Evolutionary conservation across 768 basidiomycete genomes (phyloP).

Genomic region (Lepiota venenata): DNA sequence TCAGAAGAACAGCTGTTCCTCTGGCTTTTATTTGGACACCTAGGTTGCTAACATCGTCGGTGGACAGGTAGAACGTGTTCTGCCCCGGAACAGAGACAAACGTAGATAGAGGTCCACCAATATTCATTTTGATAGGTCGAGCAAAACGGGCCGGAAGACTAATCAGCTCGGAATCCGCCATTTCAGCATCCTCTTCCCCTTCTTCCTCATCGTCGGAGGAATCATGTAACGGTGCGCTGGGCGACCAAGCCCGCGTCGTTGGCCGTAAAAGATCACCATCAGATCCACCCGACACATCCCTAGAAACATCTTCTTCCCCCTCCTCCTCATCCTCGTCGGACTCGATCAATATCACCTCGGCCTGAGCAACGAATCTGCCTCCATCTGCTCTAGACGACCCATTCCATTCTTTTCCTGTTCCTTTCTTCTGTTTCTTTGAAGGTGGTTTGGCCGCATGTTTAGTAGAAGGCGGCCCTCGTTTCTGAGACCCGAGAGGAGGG

Average conservation of each 20-base stretch:
- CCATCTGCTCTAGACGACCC: constrained; percentile 28
- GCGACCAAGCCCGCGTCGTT: constrained; percentile 51
- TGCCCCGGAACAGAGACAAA: constrained; percentile 42
- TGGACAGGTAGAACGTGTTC: constrained; percentile 44
- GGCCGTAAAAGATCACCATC: constrained; percentile 10
- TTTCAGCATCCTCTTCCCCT: constrained; percentile 36
- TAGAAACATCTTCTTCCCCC: too few relatives aligned
- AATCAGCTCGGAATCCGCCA: constrained; percentile 18
- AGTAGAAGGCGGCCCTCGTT: constrained; percentile 39
- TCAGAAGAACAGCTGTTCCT: constrained; percentile 41
- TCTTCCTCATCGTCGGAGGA: constrained; percentile 43
- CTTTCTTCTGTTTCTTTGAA: constrained; percentile 24
- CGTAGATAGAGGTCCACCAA: constrained; percentile 35
- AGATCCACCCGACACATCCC: constrained; percentile 7
- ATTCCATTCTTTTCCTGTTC: constrained; percentile 20
- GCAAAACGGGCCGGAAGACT: constrained; percentile 11
- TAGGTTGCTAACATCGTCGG: constrained; percentile 28
- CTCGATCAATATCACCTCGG: constrained; percentile 36
- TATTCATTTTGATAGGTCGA: not conserved
- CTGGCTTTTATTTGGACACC: constrained; percentile 23
- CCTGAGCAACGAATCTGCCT: constrained; percentile 26
- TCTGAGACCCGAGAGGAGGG: constrained; percentile 25
- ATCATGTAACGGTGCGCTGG: constrained; percentile 45
- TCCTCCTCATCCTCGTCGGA: too few relatives aligned
- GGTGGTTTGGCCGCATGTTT: constrained; percentile 17